These are phyloP conservation scores for Liquidambar formosana DNA, from an alignment of 164 flowering plant species.

Conservation along the genomic window DNA sequence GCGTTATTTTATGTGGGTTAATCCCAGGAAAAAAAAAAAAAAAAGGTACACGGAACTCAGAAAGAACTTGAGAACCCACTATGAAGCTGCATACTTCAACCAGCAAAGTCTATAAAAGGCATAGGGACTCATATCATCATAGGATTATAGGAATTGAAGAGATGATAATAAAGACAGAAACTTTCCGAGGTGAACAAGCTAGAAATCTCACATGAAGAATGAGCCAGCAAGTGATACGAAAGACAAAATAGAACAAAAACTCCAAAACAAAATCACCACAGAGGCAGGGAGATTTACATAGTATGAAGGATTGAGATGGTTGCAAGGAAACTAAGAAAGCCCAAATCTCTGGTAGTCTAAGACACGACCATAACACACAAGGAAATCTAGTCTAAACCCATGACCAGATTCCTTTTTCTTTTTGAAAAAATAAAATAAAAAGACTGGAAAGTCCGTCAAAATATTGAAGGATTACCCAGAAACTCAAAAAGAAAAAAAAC, in stretches of 20 bases:
- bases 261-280: background rate
- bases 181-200: background rate
- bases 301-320: too few relatives aligned
- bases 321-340: background rate
- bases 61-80: conserved; percentile 12
- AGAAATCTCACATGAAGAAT: conserved; percentile 2
- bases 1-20: conserved; percentile 57
- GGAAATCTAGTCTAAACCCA: background rate
- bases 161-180: background rate
- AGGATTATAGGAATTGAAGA: background rate
- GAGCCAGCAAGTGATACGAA: background rate
- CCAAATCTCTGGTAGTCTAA: conserved; percentile 1
- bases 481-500: background rate
- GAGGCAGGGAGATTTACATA: background rate
- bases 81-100: conserved; percentile 2
- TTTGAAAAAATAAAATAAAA: background rate
- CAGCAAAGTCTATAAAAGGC: conserved; percentile 2
- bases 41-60: background rate
- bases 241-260: background rate
- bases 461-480: background rate
- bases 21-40: background rate
- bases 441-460: background rate
- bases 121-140: too few relatives aligned
- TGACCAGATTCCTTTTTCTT: conserved; percentile 1
- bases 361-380: too few relatives aligned